Percentiles rank a stretch among this genome's conserved stretches.
phyloP scores from a whole-genome alignment of 73 alveolate species.

The Paramecium bursaria region DNA sequence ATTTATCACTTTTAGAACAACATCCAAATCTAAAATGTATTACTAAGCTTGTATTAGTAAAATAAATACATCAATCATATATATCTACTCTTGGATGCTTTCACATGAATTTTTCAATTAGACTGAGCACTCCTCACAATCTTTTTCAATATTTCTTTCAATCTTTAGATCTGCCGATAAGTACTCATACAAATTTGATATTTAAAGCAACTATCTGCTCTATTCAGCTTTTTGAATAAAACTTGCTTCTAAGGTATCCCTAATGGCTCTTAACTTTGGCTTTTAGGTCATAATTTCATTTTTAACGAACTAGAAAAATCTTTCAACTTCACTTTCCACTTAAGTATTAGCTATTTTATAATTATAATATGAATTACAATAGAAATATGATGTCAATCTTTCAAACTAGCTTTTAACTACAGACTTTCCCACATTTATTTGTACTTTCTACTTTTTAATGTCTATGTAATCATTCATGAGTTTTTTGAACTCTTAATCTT shows the following conservation, averaged over 20 bases:
- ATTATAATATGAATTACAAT: neutral
- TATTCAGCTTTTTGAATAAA: constrained; percentile 14
- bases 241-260: constrained; percentile 20
- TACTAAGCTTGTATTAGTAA: constrained; percentile 27
- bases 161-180: neutral
- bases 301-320: constrained; percentile 11
- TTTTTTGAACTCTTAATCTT: constrained; percentile 45
- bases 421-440: constrained; percentile 17
- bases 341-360: neutral
- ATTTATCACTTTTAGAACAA: neutral
- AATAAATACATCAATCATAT: constrained; percentile 35
- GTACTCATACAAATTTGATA: constrained; percentile 9
- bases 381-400: constrained; percentile 23
- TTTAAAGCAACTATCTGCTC: constrained; percentile 16
- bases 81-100: neutral
- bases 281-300: constrained; percentile 3
- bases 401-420: constrained; percentile 9
- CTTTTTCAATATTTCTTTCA: constrained; percentile 2
- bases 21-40: constrained; percentile 55
- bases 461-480: neutral
- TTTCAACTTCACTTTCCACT: constrained; percentile 47
- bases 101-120: constrained; percentile 18
- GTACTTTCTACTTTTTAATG: neutral
- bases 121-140: neutral
- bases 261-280: neutral